Evolutionary conservation across 139 green algal genomes (phyloP), one percentile per base, ranked within the genome.

Genomic region (Coelastrella sp.): DNA sequence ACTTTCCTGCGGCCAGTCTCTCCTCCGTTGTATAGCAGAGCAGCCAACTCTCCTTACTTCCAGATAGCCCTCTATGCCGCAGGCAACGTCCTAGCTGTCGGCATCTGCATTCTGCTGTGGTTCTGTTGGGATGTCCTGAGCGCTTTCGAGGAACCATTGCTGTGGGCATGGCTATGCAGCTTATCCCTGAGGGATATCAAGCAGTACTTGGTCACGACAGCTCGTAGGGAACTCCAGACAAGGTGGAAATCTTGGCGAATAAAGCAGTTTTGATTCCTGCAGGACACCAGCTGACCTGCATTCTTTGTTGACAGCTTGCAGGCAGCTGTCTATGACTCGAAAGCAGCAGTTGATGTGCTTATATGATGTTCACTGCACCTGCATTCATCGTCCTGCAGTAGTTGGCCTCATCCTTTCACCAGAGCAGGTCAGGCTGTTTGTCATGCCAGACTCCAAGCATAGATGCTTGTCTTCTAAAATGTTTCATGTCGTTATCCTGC

Each of bases 131-230:
- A 80, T 30, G 68, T 94, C 8, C 41, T 93, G 40, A 66, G 79
- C 4, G 88, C 88, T 15, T 94, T 92, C 57, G 73, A 82, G 5
- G 90, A 91, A 60, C 67, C 87, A 5, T 82, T 94, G 72, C 72
- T 94, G 13, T 94, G 92, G 72, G 89, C 89, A 0, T 85, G 92
- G 38, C 86, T 94, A 5, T 91, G 84, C 76, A 85, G 57, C n/a
- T 85, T 94, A 37, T 90, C 92, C 1, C 79, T 94, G 71, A 79
- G 91, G 5, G 85, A 88, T 37, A 59, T 88, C 27, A 94, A 94
- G 45, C 84, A 87, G 2, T 90, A 77, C 25, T 63, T 94, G 34
- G 88, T 93, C 17, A 11, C 60, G 2, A 63, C 64, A 19, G 69
- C 73, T 0, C 53, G 69, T 3, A 53, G 63, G 34, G 71, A 88